phyloP scores from a whole-genome alignment of 1,284 basidiomycete species.

The Cryptococcus sp. region DNA sequence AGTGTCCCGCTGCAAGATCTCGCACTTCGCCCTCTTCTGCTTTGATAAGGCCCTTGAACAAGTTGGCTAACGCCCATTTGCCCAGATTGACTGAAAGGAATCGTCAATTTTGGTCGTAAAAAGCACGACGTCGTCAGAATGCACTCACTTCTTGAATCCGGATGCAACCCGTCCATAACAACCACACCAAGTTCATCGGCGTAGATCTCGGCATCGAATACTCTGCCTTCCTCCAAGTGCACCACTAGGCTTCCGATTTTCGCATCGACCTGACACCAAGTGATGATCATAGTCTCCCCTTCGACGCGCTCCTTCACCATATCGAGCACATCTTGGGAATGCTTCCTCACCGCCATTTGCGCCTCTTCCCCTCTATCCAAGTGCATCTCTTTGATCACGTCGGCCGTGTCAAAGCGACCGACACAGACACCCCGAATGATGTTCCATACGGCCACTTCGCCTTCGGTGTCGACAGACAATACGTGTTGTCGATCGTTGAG shows the following conservation, averaged over 20 bases:
- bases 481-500: constrained; percentile 92
- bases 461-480: constrained; percentile 85
- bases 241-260: constrained; percentile 84
- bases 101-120: not conserved
- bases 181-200: constrained; percentile 80
- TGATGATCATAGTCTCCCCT: constrained; percentile 79
- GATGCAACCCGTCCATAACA: constrained; percentile 60
- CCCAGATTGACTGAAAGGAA: constrained; percentile 49
- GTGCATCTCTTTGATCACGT: constrained; percentile 62
- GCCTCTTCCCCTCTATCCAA: constrained; percentile 44
- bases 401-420: constrained; percentile 68
- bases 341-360: constrained; percentile 51
- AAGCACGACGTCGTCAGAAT: constrained; percentile 10
- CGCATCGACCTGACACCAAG: constrained; percentile 89
- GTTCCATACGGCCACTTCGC: constrained; percentile 86
- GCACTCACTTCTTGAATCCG: constrained; percentile 76
- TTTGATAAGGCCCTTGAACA: constrained; percentile 51
- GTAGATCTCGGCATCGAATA: constrained; percentile 94
- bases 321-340: constrained; percentile 72
- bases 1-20: constrained; percentile 18
- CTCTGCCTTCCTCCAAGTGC: constrained; percentile 75
- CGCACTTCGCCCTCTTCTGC: constrained; percentile 48
- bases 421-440: constrained; percentile 76
- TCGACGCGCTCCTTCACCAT: constrained; percentile 84
- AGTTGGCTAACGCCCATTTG: constrained; percentile 52